These are phyloP conservation scores for Cladorrhinum sp. DNA, from an alignment of 2,329 filamentous ascomycete species.

Conservation along the genomic window DNA sequence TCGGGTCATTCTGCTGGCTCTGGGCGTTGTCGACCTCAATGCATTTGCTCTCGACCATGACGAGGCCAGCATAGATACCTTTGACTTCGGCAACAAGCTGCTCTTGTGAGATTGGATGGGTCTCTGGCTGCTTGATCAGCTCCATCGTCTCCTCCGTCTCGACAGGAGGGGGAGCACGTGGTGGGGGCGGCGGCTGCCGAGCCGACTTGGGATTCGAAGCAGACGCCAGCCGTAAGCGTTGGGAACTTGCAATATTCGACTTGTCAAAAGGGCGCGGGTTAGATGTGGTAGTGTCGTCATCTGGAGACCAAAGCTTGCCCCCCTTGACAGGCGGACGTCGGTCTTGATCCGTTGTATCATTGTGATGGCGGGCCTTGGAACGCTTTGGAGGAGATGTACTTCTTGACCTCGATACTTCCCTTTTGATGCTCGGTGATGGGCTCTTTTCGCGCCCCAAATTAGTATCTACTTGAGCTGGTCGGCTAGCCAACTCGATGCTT, in stretches of 20 bases:
- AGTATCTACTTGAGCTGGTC: background rate
- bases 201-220: constrained; percentile 12
- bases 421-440: constrained; percentile 18
- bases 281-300: constrained; percentile 14
- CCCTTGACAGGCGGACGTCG: constrained; percentile 19
- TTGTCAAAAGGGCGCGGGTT: constrained; percentile 19
- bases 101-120: constrained; percentile 68
- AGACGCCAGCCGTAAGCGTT: constrained; percentile 17
- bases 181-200: background rate
- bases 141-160: constrained; percentile 20
- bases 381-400: constrained; percentile 22
- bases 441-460: constrained; percentile 11
- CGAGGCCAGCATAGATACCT: constrained; percentile 76
- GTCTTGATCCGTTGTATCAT: constrained; percentile 12
- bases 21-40: constrained; percentile 74
- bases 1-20: constrained; percentile 42
- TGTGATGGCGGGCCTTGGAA: constrained; percentile 14
- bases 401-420: constrained; percentile 18
- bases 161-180: background rate
- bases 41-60: constrained; percentile 84
- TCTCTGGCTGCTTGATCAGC: constrained; percentile 53
- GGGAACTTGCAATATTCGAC: constrained; percentile 23
- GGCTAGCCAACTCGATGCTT: background rate
- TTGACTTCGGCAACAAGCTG: constrained; percentile 80
- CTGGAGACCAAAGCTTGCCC: constrained; percentile 21